A percentile compares a stretch with the other conserved stretches of the same genome.
phyloP scores from a whole-genome alignment of 257 asterid genomes.

The Apocynum venetum region DNA sequence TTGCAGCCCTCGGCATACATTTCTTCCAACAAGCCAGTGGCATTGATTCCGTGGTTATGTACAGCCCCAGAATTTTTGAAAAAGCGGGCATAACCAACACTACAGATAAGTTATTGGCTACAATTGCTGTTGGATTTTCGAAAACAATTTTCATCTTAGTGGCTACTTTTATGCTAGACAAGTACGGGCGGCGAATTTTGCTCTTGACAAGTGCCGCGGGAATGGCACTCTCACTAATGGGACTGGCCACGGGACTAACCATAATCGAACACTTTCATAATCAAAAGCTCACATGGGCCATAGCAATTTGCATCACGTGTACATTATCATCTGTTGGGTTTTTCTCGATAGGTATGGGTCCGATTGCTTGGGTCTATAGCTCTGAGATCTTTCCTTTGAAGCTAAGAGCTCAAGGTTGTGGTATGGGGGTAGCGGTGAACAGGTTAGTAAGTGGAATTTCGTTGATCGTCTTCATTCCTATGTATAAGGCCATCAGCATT shows the following conservation, averaged over 20 bases:
- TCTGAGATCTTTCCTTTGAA: conserved; percentile 39
- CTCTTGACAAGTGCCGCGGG: conserved; percentile 57
- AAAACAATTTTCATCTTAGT: conserved; percentile 46
- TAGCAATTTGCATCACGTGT: conserved; percentile 26
- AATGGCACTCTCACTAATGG: conserved; percentile 21
- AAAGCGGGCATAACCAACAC: conserved; percentile 28
- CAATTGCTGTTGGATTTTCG: conserved; percentile 49
- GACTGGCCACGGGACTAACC: conserved; percentile 40
- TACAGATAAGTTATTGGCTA: conserved; percentile 37
- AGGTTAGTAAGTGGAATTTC: conserved; percentile 29
- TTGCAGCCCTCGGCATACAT: conserved; percentile 26
- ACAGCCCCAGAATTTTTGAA: conserved; percentile 28
- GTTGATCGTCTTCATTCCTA: conserved; percentile 29
- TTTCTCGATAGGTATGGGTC: conserved; percentile 29
- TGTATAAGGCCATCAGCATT: conserved; percentile 29
- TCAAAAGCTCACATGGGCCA: conserved; percentile 23
- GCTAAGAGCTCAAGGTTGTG: conserved; percentile 40
- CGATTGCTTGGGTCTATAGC: conserved; percentile 39
- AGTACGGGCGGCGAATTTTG: conserved; percentile 45
- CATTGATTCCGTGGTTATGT: conserved; percentile 18
- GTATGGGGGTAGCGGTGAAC: conserved; percentile 34
- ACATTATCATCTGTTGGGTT: conserved; percentile 13
- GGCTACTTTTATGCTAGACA: conserved; percentile 50
- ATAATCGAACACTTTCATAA: conserved; percentile 24
- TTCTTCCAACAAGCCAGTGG: conserved; percentile 36